phyloP scores from a whole-genome alignment of 108 stramenopile species.

The Discostella stelligeroides region DNA sequence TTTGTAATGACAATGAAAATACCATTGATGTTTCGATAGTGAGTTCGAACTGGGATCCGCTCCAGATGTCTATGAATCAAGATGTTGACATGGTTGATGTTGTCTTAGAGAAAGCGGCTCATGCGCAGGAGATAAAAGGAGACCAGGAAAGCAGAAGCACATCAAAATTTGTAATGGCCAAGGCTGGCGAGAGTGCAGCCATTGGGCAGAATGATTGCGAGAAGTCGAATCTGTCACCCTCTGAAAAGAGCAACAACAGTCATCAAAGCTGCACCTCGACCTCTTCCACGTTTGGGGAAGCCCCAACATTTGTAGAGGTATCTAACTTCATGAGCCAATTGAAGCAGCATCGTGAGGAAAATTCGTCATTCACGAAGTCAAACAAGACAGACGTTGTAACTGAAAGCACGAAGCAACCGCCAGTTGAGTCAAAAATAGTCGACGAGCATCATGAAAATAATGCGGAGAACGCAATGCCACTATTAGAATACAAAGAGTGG shows the following conservation, averaged over 20 bases:
- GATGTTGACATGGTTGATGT: not conserved
- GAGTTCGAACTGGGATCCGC: slow-evolving; percentile 25
- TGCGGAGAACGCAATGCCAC: slow-evolving; percentile 14
- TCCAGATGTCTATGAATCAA: slow-evolving; percentile 10
- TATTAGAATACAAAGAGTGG: slow-evolving; percentile 30
- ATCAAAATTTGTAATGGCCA: too few relatives aligned
- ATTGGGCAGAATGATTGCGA: not conserved
- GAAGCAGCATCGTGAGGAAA: slow-evolving; percentile 9
- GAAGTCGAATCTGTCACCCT: not conserved
- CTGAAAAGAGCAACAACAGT: not conserved
- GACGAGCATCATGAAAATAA: slow-evolving; percentile 6
- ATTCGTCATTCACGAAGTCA: not conserved
- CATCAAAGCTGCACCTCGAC: not conserved
- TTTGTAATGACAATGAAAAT: not conserved
- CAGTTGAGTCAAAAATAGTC: not conserved
- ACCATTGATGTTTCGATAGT: slow-evolving; percentile 11
- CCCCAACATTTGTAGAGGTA: slow-evolving; percentile 31
- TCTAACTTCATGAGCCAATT: slow-evolving; percentile 36
- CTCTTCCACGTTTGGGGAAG: not conserved
- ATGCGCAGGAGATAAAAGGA: not conserved
- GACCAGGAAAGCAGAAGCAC: too few relatives aligned
- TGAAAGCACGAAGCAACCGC: not conserved
- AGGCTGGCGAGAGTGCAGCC: too few relatives aligned
- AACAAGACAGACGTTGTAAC: not conserved
- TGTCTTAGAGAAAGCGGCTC: not conserved